Conservation (phyloP, 1,284 basidiomycete species). For the Xerocomus cyaneibrunnescens region DNA sequence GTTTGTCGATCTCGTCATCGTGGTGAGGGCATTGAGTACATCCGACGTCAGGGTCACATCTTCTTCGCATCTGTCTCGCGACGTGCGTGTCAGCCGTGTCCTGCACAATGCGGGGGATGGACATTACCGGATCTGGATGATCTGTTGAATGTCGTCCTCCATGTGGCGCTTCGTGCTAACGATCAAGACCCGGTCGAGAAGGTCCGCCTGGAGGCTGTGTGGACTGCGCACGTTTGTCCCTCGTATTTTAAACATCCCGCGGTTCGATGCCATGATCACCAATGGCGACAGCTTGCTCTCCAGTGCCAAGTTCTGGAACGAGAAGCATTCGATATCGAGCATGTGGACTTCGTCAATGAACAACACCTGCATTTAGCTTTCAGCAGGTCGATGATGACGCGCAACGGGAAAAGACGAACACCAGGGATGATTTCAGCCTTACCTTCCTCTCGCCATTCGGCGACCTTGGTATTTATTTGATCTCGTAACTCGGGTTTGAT, state of each 20-base stretch:
- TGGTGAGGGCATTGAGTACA: constrained; percentile 76
- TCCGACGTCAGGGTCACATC: constrained; percentile 84
- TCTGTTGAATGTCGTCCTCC: constrained; percentile 84
- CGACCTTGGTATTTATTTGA: constrained; percentile 96
- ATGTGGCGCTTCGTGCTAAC: constrained; percentile 92
- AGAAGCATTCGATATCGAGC: constrained; percentile 99
- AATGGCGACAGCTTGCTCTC: constrained; percentile 86
- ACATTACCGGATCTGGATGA: constrained; percentile 84
- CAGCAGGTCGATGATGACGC: neutral
- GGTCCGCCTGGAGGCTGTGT: constrained; percentile 92
- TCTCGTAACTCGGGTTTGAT: constrained; percentile 97
- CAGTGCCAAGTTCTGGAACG: constrained; percentile 94
- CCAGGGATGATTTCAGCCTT: constrained; percentile 98
- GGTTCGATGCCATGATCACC: constrained; percentile 98
- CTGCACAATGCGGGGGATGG: neutral
- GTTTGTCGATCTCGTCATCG: constrained; percentile 85
- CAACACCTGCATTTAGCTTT: constrained; percentile 55
- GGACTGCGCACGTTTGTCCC: constrained; percentile 94
- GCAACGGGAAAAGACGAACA: constrained; percentile 50
- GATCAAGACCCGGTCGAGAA: constrained; percentile 94
- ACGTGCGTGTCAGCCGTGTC: neutral
- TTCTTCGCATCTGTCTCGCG: constrained; percentile 84
- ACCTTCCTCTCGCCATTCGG: constrained; percentile 98
- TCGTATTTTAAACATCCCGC: constrained; percentile 92
- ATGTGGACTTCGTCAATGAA: constrained; percentile 98